Base-by-base conservation (phyloP, 2,329 filamentous ascomycete species). In the Bisporella sp. region DNA sequence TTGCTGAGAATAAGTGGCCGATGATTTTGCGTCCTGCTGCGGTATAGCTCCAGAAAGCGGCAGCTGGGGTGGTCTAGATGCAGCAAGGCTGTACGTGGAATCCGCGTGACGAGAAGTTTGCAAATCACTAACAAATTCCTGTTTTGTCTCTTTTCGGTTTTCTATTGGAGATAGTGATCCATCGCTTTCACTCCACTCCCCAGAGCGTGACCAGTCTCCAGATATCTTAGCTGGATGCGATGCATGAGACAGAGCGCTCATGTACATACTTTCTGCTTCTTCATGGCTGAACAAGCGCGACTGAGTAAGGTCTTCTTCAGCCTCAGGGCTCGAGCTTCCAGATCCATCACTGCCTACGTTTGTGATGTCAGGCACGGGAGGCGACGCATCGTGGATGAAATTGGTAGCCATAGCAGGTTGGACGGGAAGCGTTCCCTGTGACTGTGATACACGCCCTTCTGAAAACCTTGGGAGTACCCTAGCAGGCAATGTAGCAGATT, bases 261-360 rank as follows among this genome's bases (percentile, higher is more conserved):
- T 84, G 60, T 93, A 95, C 83, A 95, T 87, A 65, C 89, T 93
- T 62, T 89, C 83, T 0, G 87, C 87, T 55, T 92, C 87, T 54
- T 89, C 85, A 52, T 89, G 86, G 35, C 80, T 89, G 61, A 87
- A 92, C 1, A 90, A 62, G 40, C 79, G 83, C 5, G 88, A 92
- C 54, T 79, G 71, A 3, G 77, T 68, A 21, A 87, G 69, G 53
- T 84, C 79, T 33, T 80, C 73, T 9, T 64, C 58, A 3, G 41
- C 51, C 13, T 52, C 37, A 41, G 57, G 54, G 12, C 57, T 58
- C 3, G 56, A 51, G 12, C 37, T 45, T 5, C 53, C 60, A 6
- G 54, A 53, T n/a, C 56, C 57, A 6, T 54, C 54, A 7, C 52
- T 52, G 43, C 44, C 54, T 45, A 51, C 45, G 42, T 47, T 40